A percentile compares a stretch with the other conserved stretches of the same genome.
phyloP scores from a whole-genome alignment of 2,329 filamentous ascomycete genomes.

The Beauveria asiatica region DNA sequence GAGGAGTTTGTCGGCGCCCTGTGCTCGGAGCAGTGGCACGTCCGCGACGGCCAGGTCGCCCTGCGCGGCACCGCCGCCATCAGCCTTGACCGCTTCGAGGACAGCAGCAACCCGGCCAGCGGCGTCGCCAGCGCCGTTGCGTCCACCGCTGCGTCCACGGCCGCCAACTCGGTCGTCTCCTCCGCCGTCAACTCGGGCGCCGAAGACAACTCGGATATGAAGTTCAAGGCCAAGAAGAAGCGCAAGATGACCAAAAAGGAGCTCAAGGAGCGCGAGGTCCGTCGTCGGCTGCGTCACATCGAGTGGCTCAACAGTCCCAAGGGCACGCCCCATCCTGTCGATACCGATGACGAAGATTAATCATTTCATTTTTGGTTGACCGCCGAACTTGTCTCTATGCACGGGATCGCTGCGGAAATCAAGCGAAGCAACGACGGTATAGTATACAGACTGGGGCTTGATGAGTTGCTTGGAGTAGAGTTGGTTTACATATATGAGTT shows the following conservation, averaged over 20 bases:
- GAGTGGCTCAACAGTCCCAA: conserved; percentile 79
- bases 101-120: conserved; percentile 50
- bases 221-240: conserved; percentile 88
- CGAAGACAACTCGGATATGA: conserved; percentile 72
- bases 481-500: not conserved
- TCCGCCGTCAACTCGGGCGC: conserved; percentile 71
- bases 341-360: conserved; percentile 66
- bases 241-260: conserved; percentile 99
- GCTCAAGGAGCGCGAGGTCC: conserved; percentile 83
- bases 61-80: conserved; percentile 72
- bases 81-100: conserved; percentile 77
- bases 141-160: conserved; percentile 48
- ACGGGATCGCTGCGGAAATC: not conserved
- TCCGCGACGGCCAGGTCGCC: conserved; percentile 77
- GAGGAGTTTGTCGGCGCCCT: conserved; percentile 96
- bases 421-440: no score
- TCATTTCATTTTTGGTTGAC: not conserved
- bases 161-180: conserved; percentile 33
- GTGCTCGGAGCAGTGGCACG: conserved; percentile 93
- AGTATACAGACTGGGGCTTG: not conserved
- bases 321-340: conserved; percentile 67
- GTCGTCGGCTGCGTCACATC: conserved; percentile 78
- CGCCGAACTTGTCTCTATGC: not conserved
- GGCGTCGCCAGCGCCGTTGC: conserved; percentile 50
- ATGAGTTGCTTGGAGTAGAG: not conserved